Evolutionary conservation across 1,139 yeast species (phyloP).

Genomic region (Geotrichum siamense): DNA sequence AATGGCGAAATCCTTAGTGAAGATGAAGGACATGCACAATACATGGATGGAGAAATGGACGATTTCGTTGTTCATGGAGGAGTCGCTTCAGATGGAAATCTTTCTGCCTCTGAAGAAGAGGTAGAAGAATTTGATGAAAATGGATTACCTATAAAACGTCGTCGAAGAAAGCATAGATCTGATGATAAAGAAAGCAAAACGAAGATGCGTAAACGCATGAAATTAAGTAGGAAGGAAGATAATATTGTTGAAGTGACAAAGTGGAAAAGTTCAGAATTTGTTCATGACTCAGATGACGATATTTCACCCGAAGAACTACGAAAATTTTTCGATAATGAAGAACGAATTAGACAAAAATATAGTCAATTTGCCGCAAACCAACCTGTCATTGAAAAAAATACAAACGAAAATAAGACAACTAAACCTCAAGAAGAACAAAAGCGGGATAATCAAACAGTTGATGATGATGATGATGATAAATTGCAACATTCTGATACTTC

Average conservation of each 20-base stretch:
- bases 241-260: slow-evolving; percentile 18
- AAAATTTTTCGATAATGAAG: slow-evolving; percentile 54
- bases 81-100: slow-evolving; percentile 20
- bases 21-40: slow-evolving; percentile 7
- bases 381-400: too few species aligned
- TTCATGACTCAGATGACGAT: slow-evolving; percentile 61
- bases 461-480: neutral
- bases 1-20: slow-evolving; percentile 16
- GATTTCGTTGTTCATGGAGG: slow-evolving; percentile 21
- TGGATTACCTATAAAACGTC: slow-evolving; percentile 17
- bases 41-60: slow-evolving; percentile 21
- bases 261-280: slow-evolving; percentile 37
- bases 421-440: neutral
- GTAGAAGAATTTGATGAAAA: slow-evolving; percentile 10
- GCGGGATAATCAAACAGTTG: neutral
- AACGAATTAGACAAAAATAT: slow-evolving; percentile 41
- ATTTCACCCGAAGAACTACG: slow-evolving; percentile 52
- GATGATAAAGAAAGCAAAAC: slow-evolving; percentile 7
- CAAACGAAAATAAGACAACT: neutral
- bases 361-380: neutral
- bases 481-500: too few species aligned
- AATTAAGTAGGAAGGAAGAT: slow-evolving; percentile 7
- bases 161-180: slow-evolving; percentile 5
- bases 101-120: slow-evolving; percentile 16
- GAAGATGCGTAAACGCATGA: slow-evolving; percentile 6